Base-by-base conservation (phyloP, 2,329 filamentous ascomycete species). In the Ophiocordyceps polyrhachis-furcata region DNA sequence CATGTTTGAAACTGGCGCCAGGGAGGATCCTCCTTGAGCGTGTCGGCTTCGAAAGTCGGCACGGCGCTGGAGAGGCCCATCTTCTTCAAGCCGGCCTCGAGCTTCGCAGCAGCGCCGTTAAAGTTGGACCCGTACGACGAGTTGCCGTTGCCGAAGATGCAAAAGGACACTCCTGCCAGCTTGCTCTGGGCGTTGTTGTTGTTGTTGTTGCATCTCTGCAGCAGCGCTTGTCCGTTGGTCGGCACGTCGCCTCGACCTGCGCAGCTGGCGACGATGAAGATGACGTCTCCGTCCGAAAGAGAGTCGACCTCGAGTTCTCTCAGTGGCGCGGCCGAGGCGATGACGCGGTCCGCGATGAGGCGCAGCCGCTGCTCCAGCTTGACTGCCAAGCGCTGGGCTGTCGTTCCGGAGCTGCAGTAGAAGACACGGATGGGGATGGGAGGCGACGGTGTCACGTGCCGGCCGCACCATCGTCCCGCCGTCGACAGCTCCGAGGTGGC, bases 61-160 rank as follows among this genome's bases (percentile, higher is more conserved):
- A 45, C 8, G 15, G 40, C 29, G 32, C 44, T 38, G 31, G 17
- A 19, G 20, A 45, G 31, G 4, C 44, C 44, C 15, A 25, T 3
- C 2, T 31, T 28, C 20, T 42, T 29, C 29, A 45, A 13, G 14
- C 40, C 44, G 1, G 15, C 17, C 28, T 45, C 31, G 11, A 45
- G 21, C 23, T 45, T 45, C 13, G 38, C 15, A 21, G 40, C 40
- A 6, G 44, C 40, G 19, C 44, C 44, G 31, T 45, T 45, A 40
- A 45, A 45, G 40, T 45, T 45, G 8, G 20, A n/a, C 5, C 40
- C 44, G 20, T 45, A 45, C 2, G 44, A 45, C 4, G 44, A 45
- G 29, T 45, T 45, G 20, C 44, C 44, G 21, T 45, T 45, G 13
- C 44, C 44, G 28, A 45, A 45, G 31, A 45, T 45, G 40, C 44